Evolutionary conservation across 2,329 filamentous ascomycete genomes (phyloP), one percentile per base, ranked within the genome.

Genomic region (Cladophialophora carrionii): DNA sequence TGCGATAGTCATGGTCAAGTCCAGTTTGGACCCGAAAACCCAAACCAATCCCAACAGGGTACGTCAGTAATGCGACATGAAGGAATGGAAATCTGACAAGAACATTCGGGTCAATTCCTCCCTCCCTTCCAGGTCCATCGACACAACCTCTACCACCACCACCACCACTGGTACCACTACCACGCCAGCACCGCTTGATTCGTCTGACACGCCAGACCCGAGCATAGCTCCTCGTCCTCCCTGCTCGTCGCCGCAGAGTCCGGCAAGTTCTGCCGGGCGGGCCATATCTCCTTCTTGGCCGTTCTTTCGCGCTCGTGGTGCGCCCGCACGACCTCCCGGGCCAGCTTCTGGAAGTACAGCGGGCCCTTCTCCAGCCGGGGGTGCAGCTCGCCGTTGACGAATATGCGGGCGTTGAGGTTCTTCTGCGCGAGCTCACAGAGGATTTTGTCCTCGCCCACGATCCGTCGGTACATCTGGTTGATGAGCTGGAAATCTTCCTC

Each of bases 361-460:
- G 84, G 83, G 0, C 84, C 84, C 73, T 86, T 83, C 74, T 89
- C 87, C 74, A 84, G 81, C 57, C 79, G 78, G 0, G 86, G 86
- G 73, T 89, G 86, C 74, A 88, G 77, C 73, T 87, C 83, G 59
- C 87, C 87, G 71, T 85, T 88, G 73, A 86, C 77, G 65, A 87
- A 88, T 58, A 88, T 80, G 7, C 85, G 85, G 0, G 83, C 80
- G 73, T 86, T 84, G 70, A 88, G 79, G 73, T 89, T 88, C 73
- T 79, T 80, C 72, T 88, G 86, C 1, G 84, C 82, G 12, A 80
- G 80, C 69, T 81, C 78, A 77, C 86, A 88, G 29, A 89, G 82
- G 8, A 82, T 79, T 72, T 88, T 88, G 77, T 89, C 87, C 74
- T 89, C 87, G 1, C 81, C 80, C 83, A 88, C 85, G 74, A 89